phyloP scores from a whole-genome alignment of 1,139 yeast genomes.

The Protomyces arabidopsidicola region DNA sequence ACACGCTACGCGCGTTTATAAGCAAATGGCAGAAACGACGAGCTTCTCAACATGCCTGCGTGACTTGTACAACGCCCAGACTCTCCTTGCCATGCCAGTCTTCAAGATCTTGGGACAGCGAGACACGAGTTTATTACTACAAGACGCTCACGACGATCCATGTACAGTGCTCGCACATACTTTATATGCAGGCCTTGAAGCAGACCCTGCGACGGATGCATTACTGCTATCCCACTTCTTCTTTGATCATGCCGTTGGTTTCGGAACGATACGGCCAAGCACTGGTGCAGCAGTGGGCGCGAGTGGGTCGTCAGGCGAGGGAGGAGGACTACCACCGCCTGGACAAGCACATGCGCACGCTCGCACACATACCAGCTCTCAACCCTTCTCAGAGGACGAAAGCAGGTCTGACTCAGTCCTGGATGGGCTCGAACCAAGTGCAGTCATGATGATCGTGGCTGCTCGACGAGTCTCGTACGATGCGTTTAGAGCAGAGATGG shows the following conservation, averaged over 20 bases:
- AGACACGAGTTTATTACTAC: background rate
- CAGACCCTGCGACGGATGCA: background rate
- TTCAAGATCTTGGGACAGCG: background rate
- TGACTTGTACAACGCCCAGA: background rate
- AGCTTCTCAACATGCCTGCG: slow-evolving; percentile 1
- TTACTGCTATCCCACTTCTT: background rate
- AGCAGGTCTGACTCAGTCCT: background rate
- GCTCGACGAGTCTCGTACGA: background rate
- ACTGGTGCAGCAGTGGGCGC: background rate
- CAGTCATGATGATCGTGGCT: background rate
- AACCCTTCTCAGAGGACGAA: background rate
- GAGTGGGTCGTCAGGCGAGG: background rate
- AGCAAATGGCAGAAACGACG: background rate
- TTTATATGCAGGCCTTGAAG: background rate
- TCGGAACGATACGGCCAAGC: background rate
- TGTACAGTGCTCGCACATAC: slow-evolving; percentile 2
- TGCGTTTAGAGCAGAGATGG: background rate
- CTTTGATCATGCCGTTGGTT: slow-evolving; percentile 9
- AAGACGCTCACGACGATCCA: slow-evolving; percentile 3
- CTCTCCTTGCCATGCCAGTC: background rate
- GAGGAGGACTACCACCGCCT: background rate
- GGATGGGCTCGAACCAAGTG: background rate
- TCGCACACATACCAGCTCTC: background rate
- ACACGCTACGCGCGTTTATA: background rate
- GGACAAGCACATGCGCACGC: background rate